Base-by-base conservation (phyloP, 2,329 filamentous ascomycete species). In the Botrytis tulipae region DNA sequence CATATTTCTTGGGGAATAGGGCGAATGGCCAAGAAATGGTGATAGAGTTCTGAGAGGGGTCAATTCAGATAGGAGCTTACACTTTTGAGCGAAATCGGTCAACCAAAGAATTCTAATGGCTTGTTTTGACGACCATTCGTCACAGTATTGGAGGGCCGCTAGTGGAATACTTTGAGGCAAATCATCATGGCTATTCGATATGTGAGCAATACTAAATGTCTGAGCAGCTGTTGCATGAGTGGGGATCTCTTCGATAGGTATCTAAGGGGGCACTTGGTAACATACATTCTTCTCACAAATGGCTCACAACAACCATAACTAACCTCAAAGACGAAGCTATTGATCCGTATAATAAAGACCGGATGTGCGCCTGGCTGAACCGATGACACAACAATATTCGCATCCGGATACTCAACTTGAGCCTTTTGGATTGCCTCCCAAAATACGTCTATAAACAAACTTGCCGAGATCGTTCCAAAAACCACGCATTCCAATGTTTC, bases 231-330 rank as follows among this genome's bases (percentile, higher is more conserved):
- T 63, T 63, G 25, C 14, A 44, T 20, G 37, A 42, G 4, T 63
- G 7, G 9, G 42, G 25, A 29, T 10, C 6, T 8, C 20, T n/a
- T 32, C n/a, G 4, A 29, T 63, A 29, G 3, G 25, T 42, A 63
- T 44, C 14, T n/a, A 32, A 37, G n/a, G 40, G 29, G 35, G 1
- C 29, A 66, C n/a, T 42, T 25, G 48, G 9, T 14, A 54, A 73
- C 75, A 48, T 75, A 78, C 74, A 22, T 63, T 32, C 70, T 74
- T 66, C 74, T 68, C 46, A 78, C 42, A 42, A 78, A 60, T 20
- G 66, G 40, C 44, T 75, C 73, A 46, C 73, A 76, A 29, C 73
- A 67, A 37, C 75, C 44, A 71, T 78, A 78, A 18, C 32, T 70
- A 8, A 78, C 40, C 32, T 75, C 71, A 46, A 76, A 77, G 25